Percentiles rank a stretch among this genome's conserved stretches.
phyloP scores from a whole-genome alignment of 345 rosid genomes.

The Salix suchowensis region DNA sequence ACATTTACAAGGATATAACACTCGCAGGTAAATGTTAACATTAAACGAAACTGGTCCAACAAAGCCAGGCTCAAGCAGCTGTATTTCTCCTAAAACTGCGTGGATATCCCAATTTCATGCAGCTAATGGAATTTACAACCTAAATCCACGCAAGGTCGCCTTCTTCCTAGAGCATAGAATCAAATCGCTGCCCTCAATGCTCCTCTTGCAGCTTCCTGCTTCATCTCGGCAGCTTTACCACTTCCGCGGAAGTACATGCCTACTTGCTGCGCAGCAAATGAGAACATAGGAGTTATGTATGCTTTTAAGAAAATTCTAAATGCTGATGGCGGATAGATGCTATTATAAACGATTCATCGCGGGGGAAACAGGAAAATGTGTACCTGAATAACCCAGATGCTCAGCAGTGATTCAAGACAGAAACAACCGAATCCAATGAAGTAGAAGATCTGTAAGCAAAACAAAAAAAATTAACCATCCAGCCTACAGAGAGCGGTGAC shows the following conservation, averaged over 20 bases:
- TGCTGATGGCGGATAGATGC: background rate
- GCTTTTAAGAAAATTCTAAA: too few species aligned
- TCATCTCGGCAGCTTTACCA: constrained; percentile 31
- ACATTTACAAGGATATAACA: constrained; percentile 4
- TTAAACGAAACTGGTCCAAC: background rate
- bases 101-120: background rate
- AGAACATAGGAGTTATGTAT: background rate
- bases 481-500: background rate
- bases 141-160: background rate
- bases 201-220: constrained; percentile 33
- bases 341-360: background rate
- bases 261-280: constrained; percentile 23
- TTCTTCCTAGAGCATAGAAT: background rate
- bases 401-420: constrained; percentile 22
- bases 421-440: constrained; percentile 30
- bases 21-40: background rate
- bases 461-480: background rate
- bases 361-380: background rate
- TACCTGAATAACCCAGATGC: constrained; percentile 37
- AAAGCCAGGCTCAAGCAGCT: background rate
- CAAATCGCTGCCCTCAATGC: constrained; percentile 28
- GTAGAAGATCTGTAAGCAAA: constrained; percentile 26
- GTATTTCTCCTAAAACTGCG: background rate
- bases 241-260: constrained; percentile 36
- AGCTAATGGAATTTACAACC: constrained; percentile 16